Evolutionary conservation across 768 basidiomycete species (phyloP), one percentile per base, ranked within the genome.

Genomic region (Boletus reticuloceps): DNA sequence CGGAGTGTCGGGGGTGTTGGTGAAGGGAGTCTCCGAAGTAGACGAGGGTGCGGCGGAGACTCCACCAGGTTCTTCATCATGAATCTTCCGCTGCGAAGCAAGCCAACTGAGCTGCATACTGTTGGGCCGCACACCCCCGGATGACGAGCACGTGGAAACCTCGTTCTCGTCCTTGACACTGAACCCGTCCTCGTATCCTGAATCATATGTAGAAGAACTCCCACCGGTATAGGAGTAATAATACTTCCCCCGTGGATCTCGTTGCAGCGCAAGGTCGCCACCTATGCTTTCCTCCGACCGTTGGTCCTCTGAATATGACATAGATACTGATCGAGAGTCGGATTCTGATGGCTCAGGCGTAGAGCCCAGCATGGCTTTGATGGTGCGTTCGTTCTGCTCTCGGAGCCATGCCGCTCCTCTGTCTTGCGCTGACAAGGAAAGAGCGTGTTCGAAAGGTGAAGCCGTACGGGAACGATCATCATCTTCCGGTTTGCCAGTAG

Each of bases 321-420:
- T 64, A 17, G 76, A 74, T 34, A 78, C 60, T 2, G 80, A 82
- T 16, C 70, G 68, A 40, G 73, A 74, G 49, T 86, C 85, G 3
- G 80, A 77, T 44, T 79, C 79, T 3, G 86, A 86, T 13, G 83
- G 81, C 40, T 79, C 83, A 4, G 84, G 83, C 13, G 70, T 69
- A 37, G 71, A 67, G 17, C 86, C 87, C 8, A 88, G 72, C 75
- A 82, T 82, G 19, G 79, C 79, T 43, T 82, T 80, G 47, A 85
- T 78, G 0, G 80, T 77, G 13, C 89, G 81, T 32, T 82, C 79
- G 47, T 83, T 89, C 69, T 96, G 93, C 62, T 94, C 91, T 36
- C 82, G 80, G 42, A 96, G 69, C 93, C 93, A 95, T 27, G 86
- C 82, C 8, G 82, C 83, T 0, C 90, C 89, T 10, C 89, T 82